These are phyloP conservation scores for Proliferodiscus dingleyae DNA, from an alignment of 2,329 filamentous ascomycete species.

Conservation along the genomic window DNA sequence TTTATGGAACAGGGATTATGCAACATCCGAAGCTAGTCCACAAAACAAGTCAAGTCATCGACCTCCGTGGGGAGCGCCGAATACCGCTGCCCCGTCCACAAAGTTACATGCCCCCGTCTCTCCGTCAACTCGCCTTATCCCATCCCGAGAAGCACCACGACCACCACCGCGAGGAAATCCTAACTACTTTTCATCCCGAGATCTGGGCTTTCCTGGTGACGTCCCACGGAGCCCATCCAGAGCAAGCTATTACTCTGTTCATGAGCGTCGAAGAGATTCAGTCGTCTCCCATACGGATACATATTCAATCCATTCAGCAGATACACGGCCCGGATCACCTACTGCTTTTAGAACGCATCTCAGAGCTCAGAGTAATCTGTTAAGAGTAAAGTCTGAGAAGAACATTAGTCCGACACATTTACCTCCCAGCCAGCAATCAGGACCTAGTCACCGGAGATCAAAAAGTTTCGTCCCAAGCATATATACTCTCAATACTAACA, in stretches of 20 bases:
- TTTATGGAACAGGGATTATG: slow-evolving; percentile 45
- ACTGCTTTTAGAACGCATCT: slow-evolving; percentile 30
- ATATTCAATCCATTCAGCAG: slow-evolving; percentile 46
- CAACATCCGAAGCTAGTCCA: slow-evolving; percentile 9
- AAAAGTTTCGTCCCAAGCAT: slow-evolving; percentile 42
- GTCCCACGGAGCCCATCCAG: slow-evolving; percentile 39
- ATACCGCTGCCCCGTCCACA: slow-evolving; percentile 19
- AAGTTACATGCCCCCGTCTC: slow-evolving; percentile 30
- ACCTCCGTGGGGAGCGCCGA: slow-evolving; percentile 24
- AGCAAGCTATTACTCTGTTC: slow-evolving; percentile 46
- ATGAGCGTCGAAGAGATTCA: slow-evolving; percentile 48
- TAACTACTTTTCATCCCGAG: slow-evolving; percentile 37
- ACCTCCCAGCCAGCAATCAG: slow-evolving; percentile 9
- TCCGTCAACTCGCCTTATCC: slow-evolving; percentile 30
- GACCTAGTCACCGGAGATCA: slow-evolving; percentile 29
- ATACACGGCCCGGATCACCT: slow-evolving; percentile 43
- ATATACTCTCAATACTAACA: slow-evolving; percentile 53
- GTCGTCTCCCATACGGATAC: slow-evolving; percentile 52
- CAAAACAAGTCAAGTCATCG: slow-evolving; percentile 26
- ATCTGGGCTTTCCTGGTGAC: slow-evolving; percentile 29
- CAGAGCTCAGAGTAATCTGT: slow-evolving; percentile 27
- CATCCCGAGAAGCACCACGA: slow-evolving; percentile 33
- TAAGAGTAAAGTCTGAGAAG: slow-evolving; percentile 34
- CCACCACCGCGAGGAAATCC: slow-evolving; percentile 35
- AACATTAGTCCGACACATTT: slow-evolving; percentile 24